Conservation (phyloP, 2,329 filamentous ascomycete genomes). For the Pseudocercospora eumusae region DNA sequence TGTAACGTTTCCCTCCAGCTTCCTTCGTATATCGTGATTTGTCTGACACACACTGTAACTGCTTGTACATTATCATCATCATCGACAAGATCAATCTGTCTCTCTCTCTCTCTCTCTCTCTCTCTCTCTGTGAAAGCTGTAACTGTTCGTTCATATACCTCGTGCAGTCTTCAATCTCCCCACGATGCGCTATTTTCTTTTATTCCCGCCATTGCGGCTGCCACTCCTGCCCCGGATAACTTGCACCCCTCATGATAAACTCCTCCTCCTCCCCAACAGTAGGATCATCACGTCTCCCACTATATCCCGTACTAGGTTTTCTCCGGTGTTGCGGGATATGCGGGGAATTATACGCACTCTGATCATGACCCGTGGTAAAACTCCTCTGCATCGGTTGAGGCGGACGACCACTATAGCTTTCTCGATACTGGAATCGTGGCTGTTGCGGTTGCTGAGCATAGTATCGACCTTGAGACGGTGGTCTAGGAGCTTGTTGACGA, state of each 20-base stretch:
- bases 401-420: neutral
- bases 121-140: neutral
- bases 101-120: neutral
- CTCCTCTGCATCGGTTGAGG: neutral
- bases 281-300: slow-evolving; percentile 33
- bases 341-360: slow-evolving; percentile 4
- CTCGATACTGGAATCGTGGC: slow-evolving; percentile 7
- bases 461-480: slow-evolving; percentile 16
- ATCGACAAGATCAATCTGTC: slow-evolving; percentile 3
- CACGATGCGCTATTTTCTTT: too few species aligned
- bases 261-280: slow-evolving; percentile 34
- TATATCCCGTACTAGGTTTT: slow-evolving; percentile 29
- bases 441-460: slow-evolving; percentile 20
- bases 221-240: slow-evolving; percentile 72
- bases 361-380: neutral
- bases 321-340: slow-evolving; percentile 3
- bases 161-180: too few species aligned
- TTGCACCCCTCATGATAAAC: slow-evolving; percentile 62
- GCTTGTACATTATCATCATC: neutral
- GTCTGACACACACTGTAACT: neutral
- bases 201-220: slow-evolving; percentile 47
- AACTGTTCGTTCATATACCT: neutral
- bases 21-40: neutral
- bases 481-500: slow-evolving; percentile 6
- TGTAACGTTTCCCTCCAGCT: too few species aligned